phyloP scores from a whole-genome alignment of 2,329 filamentous ascomycete genomes.

The Colletotrichum paranaense region DNA sequence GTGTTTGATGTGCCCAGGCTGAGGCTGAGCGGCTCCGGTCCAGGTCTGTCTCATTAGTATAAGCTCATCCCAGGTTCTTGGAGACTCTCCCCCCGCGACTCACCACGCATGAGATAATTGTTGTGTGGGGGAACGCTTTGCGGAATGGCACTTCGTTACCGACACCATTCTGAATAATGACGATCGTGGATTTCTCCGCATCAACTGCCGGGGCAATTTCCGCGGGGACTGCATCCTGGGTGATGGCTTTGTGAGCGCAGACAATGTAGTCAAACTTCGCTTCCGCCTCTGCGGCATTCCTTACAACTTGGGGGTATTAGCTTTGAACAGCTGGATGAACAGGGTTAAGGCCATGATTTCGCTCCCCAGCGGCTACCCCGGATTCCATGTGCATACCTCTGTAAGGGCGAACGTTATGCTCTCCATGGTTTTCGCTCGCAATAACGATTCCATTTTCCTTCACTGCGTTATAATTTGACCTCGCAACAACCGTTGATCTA shows the following conservation, averaged over 20 bases:
- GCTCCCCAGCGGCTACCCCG: background rate
- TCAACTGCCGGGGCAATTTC: constrained; percentile 49
- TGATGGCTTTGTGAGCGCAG: constrained; percentile 66
- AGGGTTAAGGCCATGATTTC: background rate
- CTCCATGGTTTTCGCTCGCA: constrained; percentile 65
- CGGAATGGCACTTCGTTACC: constrained; percentile 68
- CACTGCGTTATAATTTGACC: constrained; percentile 69
- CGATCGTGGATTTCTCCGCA: constrained; percentile 58
- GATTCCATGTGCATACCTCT: constrained; percentile 45
- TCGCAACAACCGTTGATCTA: constrained; percentile 68
- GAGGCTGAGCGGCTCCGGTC: constrained; percentile 63
- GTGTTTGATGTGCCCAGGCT: constrained; percentile 61
- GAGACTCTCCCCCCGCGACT: constrained; percentile 38
- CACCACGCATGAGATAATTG: constrained; percentile 67
- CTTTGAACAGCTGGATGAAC: too few species aligned
- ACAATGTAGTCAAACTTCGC: constrained; percentile 66
- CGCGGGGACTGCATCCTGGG: constrained; percentile 50
- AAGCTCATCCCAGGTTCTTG: background rate
- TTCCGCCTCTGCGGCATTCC: constrained; percentile 57
- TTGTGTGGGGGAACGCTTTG: constrained; percentile 58
- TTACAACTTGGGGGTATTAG: constrained; percentile 51
- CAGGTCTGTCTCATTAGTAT: constrained; percentile 51
- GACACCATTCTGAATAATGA: constrained; percentile 72
- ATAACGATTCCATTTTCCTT: constrained; percentile 63
- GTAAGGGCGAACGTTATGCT: constrained; percentile 61